Base-by-base conservation (phyloP, 1,284 basidiomycete genomes). In the Tilletia caries region DNA sequence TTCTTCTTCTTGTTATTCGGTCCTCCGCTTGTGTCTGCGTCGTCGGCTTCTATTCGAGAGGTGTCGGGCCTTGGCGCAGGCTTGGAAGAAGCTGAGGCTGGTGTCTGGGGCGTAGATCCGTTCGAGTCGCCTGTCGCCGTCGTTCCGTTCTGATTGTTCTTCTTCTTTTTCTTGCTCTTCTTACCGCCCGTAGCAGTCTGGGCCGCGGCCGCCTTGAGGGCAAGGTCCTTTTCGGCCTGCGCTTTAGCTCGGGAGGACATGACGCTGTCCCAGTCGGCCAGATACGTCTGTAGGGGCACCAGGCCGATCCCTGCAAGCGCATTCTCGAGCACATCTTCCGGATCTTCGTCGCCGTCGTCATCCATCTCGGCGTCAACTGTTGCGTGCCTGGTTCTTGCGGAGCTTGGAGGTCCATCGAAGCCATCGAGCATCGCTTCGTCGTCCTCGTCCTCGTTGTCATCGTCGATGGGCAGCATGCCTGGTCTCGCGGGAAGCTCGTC, bases 261-360 rank as follows among this genome's bases (percentile, higher is more conserved):
- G 27, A 34, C 20, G 58, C 32, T 29, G 32, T 62, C 33, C 58
- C 52, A 54, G 23, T 62, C 32, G 58, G 58, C 18, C 2, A 62
- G 58, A 6, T 34, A 62, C 8, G 58, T 10, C 29, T 12, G 32
- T 5, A 62, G 33, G 12, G 32, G 33, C 1, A 34, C n/a, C 13
- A 33, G 3, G 10, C 58, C 58, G 27, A 62, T 62, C 29, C 32
- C 58, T 29, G 58, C 58, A 8, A 62, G 58, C 8, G 58, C 58
- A n/a, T 62, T 34, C 13, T 62, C 29, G 32, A 62, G 32, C 10
- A 34, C 13, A 29, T 62, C 58, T 18, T 23, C 18, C 18, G 58
- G 32, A 23, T 37, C 58, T 18, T 62, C 58, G 58, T 62, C 58
- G 58, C 33, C 58, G 58, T 62, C 58, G 32, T 62, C 27, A 10